phyloP scores from a whole-genome alignment of 805 yeast genomes.

The Metschnikowia chrysomelidarum region DNA sequence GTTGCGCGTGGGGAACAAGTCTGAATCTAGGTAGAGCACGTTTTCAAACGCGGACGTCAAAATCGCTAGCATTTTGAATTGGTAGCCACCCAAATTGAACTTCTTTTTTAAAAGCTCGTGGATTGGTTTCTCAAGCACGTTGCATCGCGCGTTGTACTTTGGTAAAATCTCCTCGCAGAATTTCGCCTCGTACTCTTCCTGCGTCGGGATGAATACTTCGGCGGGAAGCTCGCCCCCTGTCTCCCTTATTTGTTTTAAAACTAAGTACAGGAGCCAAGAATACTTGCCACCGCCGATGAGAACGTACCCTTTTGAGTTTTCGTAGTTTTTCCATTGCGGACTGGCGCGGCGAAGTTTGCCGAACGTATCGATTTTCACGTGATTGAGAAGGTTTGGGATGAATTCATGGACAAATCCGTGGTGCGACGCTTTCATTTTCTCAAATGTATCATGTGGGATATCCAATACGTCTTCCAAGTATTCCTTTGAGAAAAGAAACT shows the following conservation, averaged over 20 bases:
- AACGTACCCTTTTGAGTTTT: conserved; percentile 40
- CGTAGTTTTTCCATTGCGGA: conserved; percentile 40
- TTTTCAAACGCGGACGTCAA: conserved; percentile 57
- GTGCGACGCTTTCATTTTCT: conserved; percentile 39
- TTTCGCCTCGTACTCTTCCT: conserved; percentile 43
- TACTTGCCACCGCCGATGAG: conserved; percentile 54
- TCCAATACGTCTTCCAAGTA: conserved; percentile 46
- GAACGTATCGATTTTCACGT: conserved; percentile 31
- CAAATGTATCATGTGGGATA: conserved; percentile 33
- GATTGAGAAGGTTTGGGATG: conserved; percentile 27
- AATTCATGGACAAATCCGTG: conserved; percentile 30
- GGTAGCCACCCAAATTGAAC: conserved; percentile 44
- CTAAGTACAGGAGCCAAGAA: conserved; percentile 50
- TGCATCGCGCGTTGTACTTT: conserved; percentile 44
- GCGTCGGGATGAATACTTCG: conserved; percentile 47
- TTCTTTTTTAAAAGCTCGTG: conserved; percentile 14
- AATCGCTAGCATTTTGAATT: conserved; percentile 55
- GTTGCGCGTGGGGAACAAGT: conserved; percentile 44
- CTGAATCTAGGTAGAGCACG: conserved; percentile 50
- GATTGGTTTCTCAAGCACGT: conserved; percentile 35
- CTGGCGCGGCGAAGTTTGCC: conserved; percentile 31
- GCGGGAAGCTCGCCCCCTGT: conserved; percentile 48
- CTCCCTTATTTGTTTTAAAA: conserved; percentile 45
- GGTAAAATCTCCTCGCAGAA: conserved; percentile 48
- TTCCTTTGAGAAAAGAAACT: conserved; percentile 44